Conservation (phyloP, 1,284 basidiomycete species). For the Moniliophthora roreri region DNA sequence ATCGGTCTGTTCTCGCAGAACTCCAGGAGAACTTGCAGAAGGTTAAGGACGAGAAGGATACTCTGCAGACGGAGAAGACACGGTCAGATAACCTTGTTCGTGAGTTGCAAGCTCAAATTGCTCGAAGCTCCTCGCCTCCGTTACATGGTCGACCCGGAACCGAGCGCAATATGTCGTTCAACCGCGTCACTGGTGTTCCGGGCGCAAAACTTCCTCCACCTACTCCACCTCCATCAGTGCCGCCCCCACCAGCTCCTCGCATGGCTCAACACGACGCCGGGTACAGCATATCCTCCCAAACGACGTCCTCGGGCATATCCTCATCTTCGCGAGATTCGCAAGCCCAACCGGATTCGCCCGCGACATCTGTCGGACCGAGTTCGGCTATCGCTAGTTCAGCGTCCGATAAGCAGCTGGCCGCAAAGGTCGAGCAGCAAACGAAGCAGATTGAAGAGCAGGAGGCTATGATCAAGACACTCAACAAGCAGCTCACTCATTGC, state of each 20-base stretch:
- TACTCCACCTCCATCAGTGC: slow-evolving; percentile 84
- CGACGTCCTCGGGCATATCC: slow-evolving; percentile 50
- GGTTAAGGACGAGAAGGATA: slow-evolving; percentile 80
- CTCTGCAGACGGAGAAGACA: slow-evolving; percentile 67
- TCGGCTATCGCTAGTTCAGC: slow-evolving; percentile 33
- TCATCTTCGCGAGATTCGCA: slow-evolving; percentile 65
- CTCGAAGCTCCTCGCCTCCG: slow-evolving; percentile 55
- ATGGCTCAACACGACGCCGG: slow-evolving; percentile 34
- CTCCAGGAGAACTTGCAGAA: slow-evolving; percentile 73
- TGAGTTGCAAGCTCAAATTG: slow-evolving; percentile 75
- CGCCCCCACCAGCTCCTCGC: slow-evolving; percentile 80
- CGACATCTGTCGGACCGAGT: slow-evolving; percentile 57
- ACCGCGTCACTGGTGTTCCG: slow-evolving; percentile 57
- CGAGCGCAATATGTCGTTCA: slow-evolving; percentile 56
- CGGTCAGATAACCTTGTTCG: slow-evolving; percentile 66
- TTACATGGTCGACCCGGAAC: slow-evolving; percentile 42
- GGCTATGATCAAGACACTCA: slow-evolving; percentile 87
- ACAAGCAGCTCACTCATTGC: slow-evolving; percentile 89
- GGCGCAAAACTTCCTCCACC: slow-evolving; percentile 82
- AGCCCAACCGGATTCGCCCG: slow-evolving; percentile 58
- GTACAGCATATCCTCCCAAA: slow-evolving; percentile 52
- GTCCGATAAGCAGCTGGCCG: slow-evolving; percentile 54
- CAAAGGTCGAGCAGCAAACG: slow-evolving; percentile 69
- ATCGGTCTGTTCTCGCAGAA: slow-evolving; percentile 73
- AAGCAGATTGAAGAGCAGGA: slow-evolving; percentile 83